Percentiles rank a stretch among this genome's conserved stretches.
Evolutionary conservation across 768 basidiomycete species (phyloP).

Genomic region (Russula dissimulans): DNA sequence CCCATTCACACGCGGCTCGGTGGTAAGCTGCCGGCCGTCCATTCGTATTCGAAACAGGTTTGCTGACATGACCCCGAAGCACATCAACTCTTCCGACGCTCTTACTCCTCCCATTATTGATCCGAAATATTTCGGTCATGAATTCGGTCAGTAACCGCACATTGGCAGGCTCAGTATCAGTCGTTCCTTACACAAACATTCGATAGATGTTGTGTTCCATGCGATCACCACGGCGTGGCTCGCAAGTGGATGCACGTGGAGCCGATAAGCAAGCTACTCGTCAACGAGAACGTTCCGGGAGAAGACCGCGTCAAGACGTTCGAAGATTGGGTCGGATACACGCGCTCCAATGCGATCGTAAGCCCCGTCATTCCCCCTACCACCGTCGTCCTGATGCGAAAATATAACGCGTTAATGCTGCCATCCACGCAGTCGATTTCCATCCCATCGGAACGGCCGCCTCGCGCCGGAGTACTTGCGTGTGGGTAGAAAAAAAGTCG

Average conservation of each 20-base stretch:
- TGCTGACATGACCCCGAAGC: conserved; percentile 7
- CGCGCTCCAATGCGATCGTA: conserved; percentile 15
- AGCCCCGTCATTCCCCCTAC: not conserved
- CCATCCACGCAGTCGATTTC: conserved; percentile 8
- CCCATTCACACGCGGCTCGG: conserved; percentile 14
- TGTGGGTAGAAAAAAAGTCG: conserved; percentile 5
- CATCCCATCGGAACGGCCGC: conserved; percentile 29
- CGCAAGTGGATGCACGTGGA: conserved; percentile 18
- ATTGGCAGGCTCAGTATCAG: not conserved
- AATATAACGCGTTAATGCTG: not conserved
- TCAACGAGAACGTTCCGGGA: conserved; percentile 11
- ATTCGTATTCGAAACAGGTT: not conserved
- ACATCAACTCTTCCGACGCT: conserved; percentile 28
- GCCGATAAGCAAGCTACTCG: conserved; percentile 11
- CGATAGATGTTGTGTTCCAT: conserved; percentile 26
- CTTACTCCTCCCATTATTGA: conserved; percentile 33
- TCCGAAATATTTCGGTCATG: conserved; percentile 31
- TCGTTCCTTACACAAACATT: not conserved
- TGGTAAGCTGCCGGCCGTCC: not conserved
- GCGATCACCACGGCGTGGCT: conserved; percentile 22
- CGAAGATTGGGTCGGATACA: conserved; percentile 15
- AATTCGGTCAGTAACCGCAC: conserved; percentile 7
- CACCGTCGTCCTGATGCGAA: not conserved
- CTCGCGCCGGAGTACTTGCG: conserved; percentile 32
- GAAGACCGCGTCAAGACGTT: conserved; percentile 7